Percentiles rank a stretch among this genome's conserved stretches.
Conservation (phyloP, 2,329 filamentous ascomycete genomes). For the Cordyceps militaris region DNA sequence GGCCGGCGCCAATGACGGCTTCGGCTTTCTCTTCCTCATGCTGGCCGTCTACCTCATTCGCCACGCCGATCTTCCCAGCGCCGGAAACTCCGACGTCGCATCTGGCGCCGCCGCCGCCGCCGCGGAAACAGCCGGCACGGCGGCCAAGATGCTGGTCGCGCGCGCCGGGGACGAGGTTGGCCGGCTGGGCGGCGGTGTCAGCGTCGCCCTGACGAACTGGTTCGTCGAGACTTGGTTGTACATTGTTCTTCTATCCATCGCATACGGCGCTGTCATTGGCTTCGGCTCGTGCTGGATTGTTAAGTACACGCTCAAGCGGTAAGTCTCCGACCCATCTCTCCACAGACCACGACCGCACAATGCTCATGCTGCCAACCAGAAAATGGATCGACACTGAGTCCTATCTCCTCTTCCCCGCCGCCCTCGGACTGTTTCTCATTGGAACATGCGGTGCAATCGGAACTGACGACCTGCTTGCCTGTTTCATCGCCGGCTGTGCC, state of each 20-base stretch:
- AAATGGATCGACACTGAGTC: conserved; percentile 50
- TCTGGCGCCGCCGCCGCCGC: background rate
- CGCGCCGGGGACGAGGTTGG: conserved; percentile 33
- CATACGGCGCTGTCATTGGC: conserved; percentile 46
- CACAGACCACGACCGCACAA: too few species aligned
- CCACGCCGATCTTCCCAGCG: conserved; percentile 36
- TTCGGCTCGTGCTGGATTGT: conserved; percentile 40
- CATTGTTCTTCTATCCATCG: conserved; percentile 45
- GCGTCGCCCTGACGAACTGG: conserved; percentile 49
- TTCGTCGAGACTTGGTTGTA: conserved; percentile 54
- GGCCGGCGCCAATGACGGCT: conserved; percentile 55
- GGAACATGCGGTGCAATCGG: conserved; percentile 51
- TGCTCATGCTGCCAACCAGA: conserved; percentile 19
- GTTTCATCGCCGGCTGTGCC: conserved; percentile 51
- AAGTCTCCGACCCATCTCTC: conserved; percentile 1
- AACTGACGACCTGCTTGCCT: conserved; percentile 53
- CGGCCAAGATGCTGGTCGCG: conserved; percentile 14
- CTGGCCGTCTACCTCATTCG: conserved; percentile 51
- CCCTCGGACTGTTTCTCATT: conserved; percentile 48
- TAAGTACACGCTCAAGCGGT: conserved; percentile 33
- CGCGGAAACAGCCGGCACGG: background rate
- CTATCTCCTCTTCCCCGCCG: conserved; percentile 45
- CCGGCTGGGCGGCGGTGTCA: conserved; percentile 43
- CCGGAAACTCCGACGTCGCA: too few species aligned
- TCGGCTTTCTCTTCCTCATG: conserved; percentile 56